Evolutionary conservation across 805 yeast genomes (phyloP), one percentile per base, ranked within the genome.

Genomic region (Hanseniaspora taiwanica): DNA sequence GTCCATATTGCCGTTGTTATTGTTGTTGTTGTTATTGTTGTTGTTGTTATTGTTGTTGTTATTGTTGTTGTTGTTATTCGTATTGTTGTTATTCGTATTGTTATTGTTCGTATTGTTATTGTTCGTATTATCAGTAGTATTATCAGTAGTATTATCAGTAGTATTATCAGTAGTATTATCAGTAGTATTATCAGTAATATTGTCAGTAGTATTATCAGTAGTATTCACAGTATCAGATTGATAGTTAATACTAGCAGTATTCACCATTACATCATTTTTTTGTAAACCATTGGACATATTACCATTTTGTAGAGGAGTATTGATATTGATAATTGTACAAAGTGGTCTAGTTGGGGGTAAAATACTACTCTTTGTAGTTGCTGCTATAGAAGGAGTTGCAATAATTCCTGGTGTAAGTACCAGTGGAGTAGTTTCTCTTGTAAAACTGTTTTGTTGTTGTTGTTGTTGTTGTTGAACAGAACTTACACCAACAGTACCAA

Each of bases 21-120:
- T 44, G 35, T 43, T 45, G 40, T 49, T 46, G 48, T 46, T 46
- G 39, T 42, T 50, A 52, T 40, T 44, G 39, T 47, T 46, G 47
- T 35, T 29, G 6, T 36, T 13, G 34, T 35, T 27, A 36, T 47
- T 48, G 34, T 52, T 42, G 37, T 48, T 42, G 42, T 46, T 44
- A 35, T 38, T 44, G 40, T 43, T 50, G 47, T 35, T 38, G 31
- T 40, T 41, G 33, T 45, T 40, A 24, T 39, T 40, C 29, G 36
- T 35, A 18, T 42, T 42, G 27, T 43, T 40, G 32, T 40, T 44
- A 21, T 37, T 35, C 40, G 46, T 37, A 27, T 39, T 38, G 42
- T 38, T 35, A 23, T 36, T 19, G 10, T 38, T 39, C 33, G 33
- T 32, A 29, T 37, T 42, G 37, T 38, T 37, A 21, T 36, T 38